Evolutionary conservation across 164 flowering plant species (phyloP).

Genomic region (Liquidambar formosana): DNA sequence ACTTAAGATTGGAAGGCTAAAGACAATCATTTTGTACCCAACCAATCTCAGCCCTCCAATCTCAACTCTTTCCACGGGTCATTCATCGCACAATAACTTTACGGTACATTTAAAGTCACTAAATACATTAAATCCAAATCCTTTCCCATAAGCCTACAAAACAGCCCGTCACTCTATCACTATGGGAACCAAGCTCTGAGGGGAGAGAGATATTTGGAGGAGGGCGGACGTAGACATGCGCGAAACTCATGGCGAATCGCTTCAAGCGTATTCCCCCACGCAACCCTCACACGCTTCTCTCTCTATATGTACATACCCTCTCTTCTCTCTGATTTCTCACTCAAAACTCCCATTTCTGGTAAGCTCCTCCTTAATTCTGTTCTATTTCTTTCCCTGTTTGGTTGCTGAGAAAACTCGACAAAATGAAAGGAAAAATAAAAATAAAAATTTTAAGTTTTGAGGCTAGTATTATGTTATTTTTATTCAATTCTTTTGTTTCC

Average conservation of each 20-base stretch:
- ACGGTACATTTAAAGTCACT: no score
- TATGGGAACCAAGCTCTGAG: no score
- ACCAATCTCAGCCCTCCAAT: no score
- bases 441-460: not conserved
- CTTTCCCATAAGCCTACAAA: no score
- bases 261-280: conserved; percentile 41
- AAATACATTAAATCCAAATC: no score
- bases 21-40: no score
- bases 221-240: conserved; percentile 40
- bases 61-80: no score
- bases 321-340: not conserved
- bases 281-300: conserved; percentile 40
- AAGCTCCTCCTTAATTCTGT: not conserved
- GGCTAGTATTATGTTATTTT: not conserved
- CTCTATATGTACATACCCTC: conserved; percentile 3
- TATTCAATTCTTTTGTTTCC: not conserved
- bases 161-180: no score
- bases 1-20: no score
- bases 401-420: not conserved
- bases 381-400: not conserved
- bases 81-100: no score
- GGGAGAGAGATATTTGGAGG: conserved; percentile 24
- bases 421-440: not conserved
- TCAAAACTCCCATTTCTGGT: not conserved
- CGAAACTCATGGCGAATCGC: conserved; percentile 39